A percentile compares a stretch with the other conserved stretches of the same genome.
phyloP scores from a whole-genome alignment of 257 asterid species.

The Voacanga thouarsii region DNA sequence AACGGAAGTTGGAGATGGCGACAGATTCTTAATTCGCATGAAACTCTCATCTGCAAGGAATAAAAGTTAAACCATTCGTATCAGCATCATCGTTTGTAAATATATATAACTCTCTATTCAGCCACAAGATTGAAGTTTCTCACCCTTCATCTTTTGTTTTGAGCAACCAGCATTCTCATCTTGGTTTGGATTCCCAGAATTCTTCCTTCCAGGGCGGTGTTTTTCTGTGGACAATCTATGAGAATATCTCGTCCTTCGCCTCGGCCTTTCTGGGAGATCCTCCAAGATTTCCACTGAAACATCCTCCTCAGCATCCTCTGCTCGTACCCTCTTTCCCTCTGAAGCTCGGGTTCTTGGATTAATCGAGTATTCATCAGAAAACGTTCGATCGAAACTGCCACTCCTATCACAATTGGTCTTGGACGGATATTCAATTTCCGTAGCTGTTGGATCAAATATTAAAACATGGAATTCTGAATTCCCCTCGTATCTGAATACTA shows the following conservation, averaged over 20 bases:
- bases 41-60: no score
- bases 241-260: background rate
- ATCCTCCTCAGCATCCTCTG: conserved; percentile 1
- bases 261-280: background rate
- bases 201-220: no score
- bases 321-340: background rate
- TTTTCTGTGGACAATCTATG: no score
- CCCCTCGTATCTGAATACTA: conserved; percentile 35
- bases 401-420: background rate
- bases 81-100: no score
- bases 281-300: conserved; percentile 13
- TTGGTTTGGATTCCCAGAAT: background rate
- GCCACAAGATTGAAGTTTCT: no score
- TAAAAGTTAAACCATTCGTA: no score
- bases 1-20: no score
- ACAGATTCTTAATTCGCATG: no score
- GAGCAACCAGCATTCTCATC: background rate
- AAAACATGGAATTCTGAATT: conserved; percentile 29
- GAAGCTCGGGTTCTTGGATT: background rate
- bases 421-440: conserved; percentile 35
- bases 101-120: no score
- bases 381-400: no score
- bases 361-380: no score
- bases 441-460: conserved; percentile 32
- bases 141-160: background rate